Percentiles rank a stretch among this genome's conserved stretches.
Evolutionary conservation across 495 filamentous ascomycete genomes (phyloP).

Genomic region (Penicillium dipodomyicola): DNA sequence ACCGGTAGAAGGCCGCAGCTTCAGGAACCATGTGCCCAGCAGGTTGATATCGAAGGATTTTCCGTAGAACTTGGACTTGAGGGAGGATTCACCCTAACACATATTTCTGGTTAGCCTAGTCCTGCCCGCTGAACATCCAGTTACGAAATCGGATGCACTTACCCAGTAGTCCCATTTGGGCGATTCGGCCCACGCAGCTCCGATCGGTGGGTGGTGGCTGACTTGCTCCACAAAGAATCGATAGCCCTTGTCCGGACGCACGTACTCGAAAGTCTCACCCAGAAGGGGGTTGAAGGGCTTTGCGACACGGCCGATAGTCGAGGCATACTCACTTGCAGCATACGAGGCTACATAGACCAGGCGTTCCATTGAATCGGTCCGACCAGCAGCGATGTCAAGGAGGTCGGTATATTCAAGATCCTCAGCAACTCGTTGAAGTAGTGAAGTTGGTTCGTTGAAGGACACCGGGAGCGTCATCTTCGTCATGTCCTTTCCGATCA

Average conservation of each 20-base stretch:
- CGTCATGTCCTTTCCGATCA: conserved; percentile 99
- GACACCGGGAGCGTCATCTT: conserved; percentile 98
- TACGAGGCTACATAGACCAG: conserved; percentile 97
- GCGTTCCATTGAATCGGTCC: conserved; percentile 82
- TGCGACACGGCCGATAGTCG: conserved; percentile 92
- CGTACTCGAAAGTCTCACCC: conserved; percentile 97
- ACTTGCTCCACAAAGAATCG: conserved; percentile 99
- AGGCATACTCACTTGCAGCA: conserved; percentile 93
- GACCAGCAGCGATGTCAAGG: conserved; percentile 83
- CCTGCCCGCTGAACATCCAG: background rate
- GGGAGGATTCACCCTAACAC: conserved; percentile 78
- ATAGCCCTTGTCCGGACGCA: conserved; percentile 90
- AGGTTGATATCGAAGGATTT: conserved; percentile 97
- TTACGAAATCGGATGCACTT: conserved; percentile 19
- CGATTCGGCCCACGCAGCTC: conserved; percentile 89
- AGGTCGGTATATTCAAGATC: conserved; percentile 98
- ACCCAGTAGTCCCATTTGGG: conserved; percentile 94
- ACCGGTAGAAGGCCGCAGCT: conserved; percentile 72
- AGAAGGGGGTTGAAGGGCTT: conserved; percentile 97
- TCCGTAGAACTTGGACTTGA: conserved; percentile 96
- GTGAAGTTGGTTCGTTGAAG: conserved; percentile 96
- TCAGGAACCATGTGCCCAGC: conserved; percentile 95
- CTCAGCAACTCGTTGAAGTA: conserved; percentile 94
- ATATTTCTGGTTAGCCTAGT: conserved; percentile 7
- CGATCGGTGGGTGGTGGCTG: conserved; percentile 94